Evolutionary conservation across 1,139 yeast species (phyloP).

Genomic region (Torulaspora pretoriensis): DNA sequence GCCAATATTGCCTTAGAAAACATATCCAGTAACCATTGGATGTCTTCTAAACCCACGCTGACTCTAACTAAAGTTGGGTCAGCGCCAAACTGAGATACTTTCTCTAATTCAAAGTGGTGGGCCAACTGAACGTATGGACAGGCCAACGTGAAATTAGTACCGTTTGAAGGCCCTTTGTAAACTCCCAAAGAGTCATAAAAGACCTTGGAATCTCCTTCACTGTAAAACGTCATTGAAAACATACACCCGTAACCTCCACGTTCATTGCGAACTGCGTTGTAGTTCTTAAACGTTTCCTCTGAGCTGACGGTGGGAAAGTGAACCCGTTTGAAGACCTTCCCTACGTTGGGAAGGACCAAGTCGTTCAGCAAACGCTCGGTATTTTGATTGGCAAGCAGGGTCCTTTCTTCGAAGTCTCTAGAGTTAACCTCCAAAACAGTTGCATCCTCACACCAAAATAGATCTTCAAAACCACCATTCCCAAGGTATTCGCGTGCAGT

Average conservation of each 20-base stretch:
- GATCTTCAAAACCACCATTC: slow-evolving; percentile 52
- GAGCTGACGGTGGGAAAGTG: slow-evolving; percentile 54
- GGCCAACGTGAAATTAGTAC: slow-evolving; percentile 84
- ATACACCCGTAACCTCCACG: slow-evolving; percentile 86
- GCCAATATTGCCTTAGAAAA: slow-evolving; percentile 47
- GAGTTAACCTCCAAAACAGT: slow-evolving; percentile 84
- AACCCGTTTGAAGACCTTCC: slow-evolving; percentile 49
- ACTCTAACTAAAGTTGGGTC: slow-evolving; percentile 72
- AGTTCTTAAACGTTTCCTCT: slow-evolving; percentile 49
- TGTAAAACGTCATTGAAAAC: slow-evolving; percentile 69
- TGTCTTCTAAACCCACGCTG: slow-evolving; percentile 73
- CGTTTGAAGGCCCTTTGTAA: slow-evolving; percentile 88
- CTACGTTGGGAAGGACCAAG: slow-evolving; percentile 32
- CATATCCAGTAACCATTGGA: slow-evolving; percentile 44
- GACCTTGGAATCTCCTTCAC: slow-evolving; percentile 60
- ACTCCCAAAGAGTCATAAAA: slow-evolving; percentile 69
- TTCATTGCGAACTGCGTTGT: slow-evolving; percentile 59
- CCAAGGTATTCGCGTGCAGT: slow-evolving; percentile 48
- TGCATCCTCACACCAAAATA: slow-evolving; percentile 86
- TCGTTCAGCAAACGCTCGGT: slow-evolving; percentile 46
- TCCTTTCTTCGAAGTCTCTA: slow-evolving; percentile 70
- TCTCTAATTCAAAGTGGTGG: slow-evolving; percentile 77
- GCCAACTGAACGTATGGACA: slow-evolving; percentile 88
- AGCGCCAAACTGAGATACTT: slow-evolving; percentile 77
- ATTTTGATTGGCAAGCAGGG: slow-evolving; percentile 58